Conservation (phyloP, 306 rosid species). For the Urtica urens region DNA sequence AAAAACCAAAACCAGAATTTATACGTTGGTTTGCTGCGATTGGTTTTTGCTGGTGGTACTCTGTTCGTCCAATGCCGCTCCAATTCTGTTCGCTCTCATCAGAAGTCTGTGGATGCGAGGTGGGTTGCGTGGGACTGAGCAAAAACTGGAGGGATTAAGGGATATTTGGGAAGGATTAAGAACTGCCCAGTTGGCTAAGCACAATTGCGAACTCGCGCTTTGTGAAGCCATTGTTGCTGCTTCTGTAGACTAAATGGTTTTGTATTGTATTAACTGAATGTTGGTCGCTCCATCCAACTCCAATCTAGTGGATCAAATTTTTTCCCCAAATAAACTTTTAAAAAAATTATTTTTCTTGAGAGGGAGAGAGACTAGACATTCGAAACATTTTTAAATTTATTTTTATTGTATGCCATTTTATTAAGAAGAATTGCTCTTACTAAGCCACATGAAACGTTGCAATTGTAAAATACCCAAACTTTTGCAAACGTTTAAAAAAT, state of each 20-base stretch:
- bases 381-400: too few relatives aligned
- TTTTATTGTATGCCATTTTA: too few relatives aligned
- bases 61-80: conserved; percentile 51
- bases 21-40: conserved; percentile 31
- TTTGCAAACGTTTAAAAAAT: too few relatives aligned
- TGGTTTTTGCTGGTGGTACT: conserved; percentile 28
- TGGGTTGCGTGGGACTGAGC: conserved; percentile 6
- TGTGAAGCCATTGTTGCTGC: conserved; percentile 27
- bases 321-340: too few relatives aligned
- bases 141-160: conserved; percentile 14
- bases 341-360: too few relatives aligned
- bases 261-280: not conserved
- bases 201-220: conserved; percentile 1
- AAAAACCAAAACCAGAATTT: not conserved
- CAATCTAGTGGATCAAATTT: conserved; percentile 8
- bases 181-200: conserved; percentile 14
- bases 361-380: too few relatives aligned
- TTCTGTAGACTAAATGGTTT: not conserved
- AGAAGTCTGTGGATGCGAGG: conserved; percentile 22
- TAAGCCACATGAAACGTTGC: too few relatives aligned
- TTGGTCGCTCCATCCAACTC: not conserved
- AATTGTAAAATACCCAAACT: too few relatives aligned
- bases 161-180: conserved; percentile 21
- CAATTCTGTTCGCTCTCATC: conserved; percentile 21
- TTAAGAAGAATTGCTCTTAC: too few relatives aligned